These are phyloP conservation scores for Ogataea siamensis DNA, from an alignment of 805 yeast species.

Conservation along the genomic window DNA sequence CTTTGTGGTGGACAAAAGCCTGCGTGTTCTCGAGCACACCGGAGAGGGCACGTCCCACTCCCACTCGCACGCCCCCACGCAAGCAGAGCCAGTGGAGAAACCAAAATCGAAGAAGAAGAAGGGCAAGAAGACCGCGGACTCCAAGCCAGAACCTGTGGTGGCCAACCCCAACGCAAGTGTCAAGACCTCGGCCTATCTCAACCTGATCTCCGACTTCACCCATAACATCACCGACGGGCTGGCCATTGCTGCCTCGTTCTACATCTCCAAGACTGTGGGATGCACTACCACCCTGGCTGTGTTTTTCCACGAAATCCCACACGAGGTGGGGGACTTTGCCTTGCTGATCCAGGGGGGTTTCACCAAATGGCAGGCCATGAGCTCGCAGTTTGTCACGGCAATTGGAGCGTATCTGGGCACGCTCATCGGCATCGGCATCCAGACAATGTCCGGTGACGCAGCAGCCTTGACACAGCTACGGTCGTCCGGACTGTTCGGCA, in stretches of 20 bases:
- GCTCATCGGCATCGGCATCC: conserved; percentile 57
- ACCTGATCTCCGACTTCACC: conserved; percentile 65
- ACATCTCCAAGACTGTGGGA: conserved; percentile 57
- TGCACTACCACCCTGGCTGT: conserved; percentile 69
- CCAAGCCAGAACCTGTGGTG: conserved; percentile 29
- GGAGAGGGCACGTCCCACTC: conserved; percentile 41
- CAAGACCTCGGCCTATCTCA: conserved; percentile 58
- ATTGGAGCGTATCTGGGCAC: conserved; percentile 67
- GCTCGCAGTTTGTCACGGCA: conserved; percentile 65
- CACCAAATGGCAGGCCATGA: conserved; percentile 62
- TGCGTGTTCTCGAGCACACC: conserved; percentile 48
- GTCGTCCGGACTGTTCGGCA: conserved; percentile 37
- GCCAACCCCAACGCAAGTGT: conserved; percentile 37
- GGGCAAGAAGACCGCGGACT: conserved; percentile 16
- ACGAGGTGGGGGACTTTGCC: conserved; percentile 80
- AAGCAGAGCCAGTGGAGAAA: conserved; percentile 20
- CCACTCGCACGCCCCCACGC: conserved; percentile 43
- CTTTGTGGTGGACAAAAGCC: conserved; percentile 57
- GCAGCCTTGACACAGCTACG: not conserved
- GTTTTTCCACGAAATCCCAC: conserved; percentile 77
- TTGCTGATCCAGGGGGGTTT: conserved; percentile 67
- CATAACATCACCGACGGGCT: conserved; percentile 80
- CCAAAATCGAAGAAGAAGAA: conserved; percentile 18
- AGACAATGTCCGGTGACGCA: conserved; percentile 29
- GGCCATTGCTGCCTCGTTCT: conserved; percentile 70